These are phyloP conservation scores for Polygonum aviculare DNA, from an alignment of 148 eudicot genomes.

Conservation along the genomic window DNA sequence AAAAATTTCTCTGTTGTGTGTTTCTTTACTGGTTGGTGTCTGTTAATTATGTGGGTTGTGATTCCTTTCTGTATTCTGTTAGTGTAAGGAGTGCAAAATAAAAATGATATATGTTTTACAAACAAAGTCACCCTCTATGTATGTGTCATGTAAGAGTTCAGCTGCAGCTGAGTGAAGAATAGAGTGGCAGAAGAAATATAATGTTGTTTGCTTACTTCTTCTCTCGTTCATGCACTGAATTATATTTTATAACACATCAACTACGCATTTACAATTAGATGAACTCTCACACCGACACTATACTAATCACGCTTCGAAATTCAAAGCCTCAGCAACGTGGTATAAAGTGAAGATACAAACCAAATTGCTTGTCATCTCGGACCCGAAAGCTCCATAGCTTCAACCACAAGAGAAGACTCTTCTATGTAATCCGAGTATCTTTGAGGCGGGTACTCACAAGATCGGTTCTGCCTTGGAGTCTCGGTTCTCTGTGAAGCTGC, in stretches of 20 bases:
- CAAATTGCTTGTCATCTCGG: constrained; percentile 41
- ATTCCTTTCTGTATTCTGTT: neutral
- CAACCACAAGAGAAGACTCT: constrained; percentile 74
- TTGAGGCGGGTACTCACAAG: constrained; percentile 40
- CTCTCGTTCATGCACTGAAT: neutral
- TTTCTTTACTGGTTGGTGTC: neutral
- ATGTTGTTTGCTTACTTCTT: neutral
- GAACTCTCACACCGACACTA: neutral
- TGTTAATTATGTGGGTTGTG: neutral
- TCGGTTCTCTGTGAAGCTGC: constrained; percentile 60
- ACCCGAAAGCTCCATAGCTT: constrained; percentile 93
- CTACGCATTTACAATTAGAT: neutral
- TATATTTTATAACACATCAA: neutral
- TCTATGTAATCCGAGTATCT: constrained; percentile 77
- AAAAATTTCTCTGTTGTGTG: neutral
- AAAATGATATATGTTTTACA: too few relatives aligned
- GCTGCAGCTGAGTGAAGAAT: neutral
- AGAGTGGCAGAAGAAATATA: neutral
- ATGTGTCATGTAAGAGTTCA: too few relatives aligned
- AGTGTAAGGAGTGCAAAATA: neutral
- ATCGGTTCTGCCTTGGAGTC: constrained; percentile 41
- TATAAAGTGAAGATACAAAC: neutral
- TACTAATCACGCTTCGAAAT: neutral
- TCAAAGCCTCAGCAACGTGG: neutral
- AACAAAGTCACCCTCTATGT: neutral